phyloP scores from a whole-genome alignment of 805 yeast genomes.

The Sungouiella blattae region DNA sequence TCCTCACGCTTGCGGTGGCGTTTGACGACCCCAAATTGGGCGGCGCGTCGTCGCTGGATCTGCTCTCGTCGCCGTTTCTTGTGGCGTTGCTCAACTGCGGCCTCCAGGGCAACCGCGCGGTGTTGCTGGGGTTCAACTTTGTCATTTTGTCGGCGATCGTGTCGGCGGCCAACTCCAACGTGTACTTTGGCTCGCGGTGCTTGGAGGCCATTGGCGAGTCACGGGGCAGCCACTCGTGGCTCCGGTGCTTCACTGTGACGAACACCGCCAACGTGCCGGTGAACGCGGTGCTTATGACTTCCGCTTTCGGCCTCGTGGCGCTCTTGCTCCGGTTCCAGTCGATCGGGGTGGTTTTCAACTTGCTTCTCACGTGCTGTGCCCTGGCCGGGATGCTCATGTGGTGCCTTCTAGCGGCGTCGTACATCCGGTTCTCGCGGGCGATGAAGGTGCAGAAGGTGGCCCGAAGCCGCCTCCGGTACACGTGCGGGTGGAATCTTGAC shows the following conservation, averaged over 20 bases:
- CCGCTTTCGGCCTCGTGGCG: constrained; percentile 19
- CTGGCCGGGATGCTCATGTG: constrained; percentile 28
- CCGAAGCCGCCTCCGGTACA: constrained; percentile 3
- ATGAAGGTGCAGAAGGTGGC: constrained; percentile 7
- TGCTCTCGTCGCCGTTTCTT: constrained; percentile 65
- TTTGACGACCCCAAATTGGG: constrained; percentile 54
- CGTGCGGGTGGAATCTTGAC: constrained; percentile 7
- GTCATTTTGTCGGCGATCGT: constrained; percentile 62
- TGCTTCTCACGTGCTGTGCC: constrained; percentile 21
- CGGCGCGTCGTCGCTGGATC: constrained; percentile 27
- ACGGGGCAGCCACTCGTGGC: constrained; percentile 1
- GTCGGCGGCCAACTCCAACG: constrained; percentile 78
- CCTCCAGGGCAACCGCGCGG: constrained; percentile 35
- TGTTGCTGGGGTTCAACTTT: constrained; percentile 69
- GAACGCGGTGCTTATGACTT: constrained; percentile 16
- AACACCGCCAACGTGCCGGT: constrained; percentile 15
- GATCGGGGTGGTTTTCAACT: constrained; percentile 14
- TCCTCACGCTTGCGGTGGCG: constrained; percentile 70
- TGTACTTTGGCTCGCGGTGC: constrained; percentile 64
- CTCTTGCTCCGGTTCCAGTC: constrained; percentile 16
- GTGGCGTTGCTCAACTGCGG: constrained; percentile 69
- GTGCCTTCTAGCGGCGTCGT: constrained; percentile 18
- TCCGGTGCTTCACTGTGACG: constrained; percentile 6
- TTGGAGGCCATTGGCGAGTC: constrained; percentile 50
- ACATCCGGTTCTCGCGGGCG: constrained; percentile 14